Conservation (phyloP, 2,329 filamentous ascomycete species). For the Pseudogymnoascus sp. region DNA sequence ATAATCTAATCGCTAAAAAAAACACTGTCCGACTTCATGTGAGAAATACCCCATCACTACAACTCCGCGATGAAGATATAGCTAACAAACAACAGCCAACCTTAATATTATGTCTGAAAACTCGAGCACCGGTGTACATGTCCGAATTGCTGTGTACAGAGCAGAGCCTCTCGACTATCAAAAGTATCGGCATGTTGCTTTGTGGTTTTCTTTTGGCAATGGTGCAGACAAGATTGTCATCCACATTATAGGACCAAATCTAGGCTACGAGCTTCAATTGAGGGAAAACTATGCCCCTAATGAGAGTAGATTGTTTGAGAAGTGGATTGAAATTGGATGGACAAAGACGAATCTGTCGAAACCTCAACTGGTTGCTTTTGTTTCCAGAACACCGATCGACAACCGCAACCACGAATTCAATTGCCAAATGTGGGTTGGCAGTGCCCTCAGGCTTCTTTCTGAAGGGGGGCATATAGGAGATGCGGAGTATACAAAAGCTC, state of each 20-base stretch:
- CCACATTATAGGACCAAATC: background rate
- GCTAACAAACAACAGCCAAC: background rate
- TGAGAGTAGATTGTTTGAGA: background rate
- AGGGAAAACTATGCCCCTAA: background rate
- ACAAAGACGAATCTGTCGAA: background rate
- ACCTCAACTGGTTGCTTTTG: background rate
- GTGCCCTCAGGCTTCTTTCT: background rate
- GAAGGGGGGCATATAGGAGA: background rate
- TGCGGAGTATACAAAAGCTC: background rate
- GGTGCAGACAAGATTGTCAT: background rate
- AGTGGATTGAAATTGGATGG: too few relatives aligned
- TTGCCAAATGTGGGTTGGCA: background rate
- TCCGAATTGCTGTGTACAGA: background rate
- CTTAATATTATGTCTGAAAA: background rate
- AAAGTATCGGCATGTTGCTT: background rate
- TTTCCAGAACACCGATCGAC: background rate
- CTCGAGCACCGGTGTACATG: background rate
- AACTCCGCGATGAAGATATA: background rate
- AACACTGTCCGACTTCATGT: background rate
- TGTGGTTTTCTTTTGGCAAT: background rate
- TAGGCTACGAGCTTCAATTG: background rate
- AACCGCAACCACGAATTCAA: background rate
- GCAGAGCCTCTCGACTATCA: background rate
- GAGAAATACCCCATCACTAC: background rate
- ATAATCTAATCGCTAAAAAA: background rate